Base-by-base conservation (phyloP, 306 rosid genomes). In the Rosa lucieae region DNA sequence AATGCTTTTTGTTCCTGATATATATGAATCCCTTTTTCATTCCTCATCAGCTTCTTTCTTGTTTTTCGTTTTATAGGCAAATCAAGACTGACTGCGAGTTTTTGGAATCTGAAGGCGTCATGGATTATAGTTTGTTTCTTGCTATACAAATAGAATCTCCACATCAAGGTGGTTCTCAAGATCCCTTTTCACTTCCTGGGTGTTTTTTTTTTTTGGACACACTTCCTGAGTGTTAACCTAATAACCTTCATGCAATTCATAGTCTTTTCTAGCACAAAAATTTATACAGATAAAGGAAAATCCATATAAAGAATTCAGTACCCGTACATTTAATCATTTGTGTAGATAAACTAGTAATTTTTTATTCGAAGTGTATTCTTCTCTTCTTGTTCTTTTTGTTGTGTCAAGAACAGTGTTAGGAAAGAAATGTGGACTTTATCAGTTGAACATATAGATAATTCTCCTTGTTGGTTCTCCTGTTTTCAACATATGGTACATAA, bases 81-180 rank as follows among this genome's bases (percentile, higher is more conserved):
- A 74, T 87, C 85, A 85, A 85, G 79, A 66, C 49, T 72, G 90
- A 87, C 43, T 87, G 88, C 7, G 83, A 85, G 70, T 85, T 85
- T 72, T 78, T 87, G 82, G 90, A 77, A 78, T 85, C 75, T 6
- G 87, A 82, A 61, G 88, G 87, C 77, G 71, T 85, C 77, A 87
- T 87, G 90, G 81, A 85, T 81, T 87, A 85, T 37, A 85, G 90
- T 72, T 74, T 87, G 42, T 74, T 87, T 81, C 83, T 87, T 68
- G 82, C 85, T 67, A 72, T 87, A 51, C 88, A 82, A 73, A 18
- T 74, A n/a, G 66, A 69, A 49, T 61, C 73, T 52, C 56, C 79
- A 49, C 69, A 35, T 52, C 72, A 85, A 82, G 90, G 88, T 82
- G 55, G 48, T 70, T 44, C 69, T 79, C 46, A n/a, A 15, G 72